Conservation (phyloP, 345 rosid species). For the Gossypium australe region DNA sequence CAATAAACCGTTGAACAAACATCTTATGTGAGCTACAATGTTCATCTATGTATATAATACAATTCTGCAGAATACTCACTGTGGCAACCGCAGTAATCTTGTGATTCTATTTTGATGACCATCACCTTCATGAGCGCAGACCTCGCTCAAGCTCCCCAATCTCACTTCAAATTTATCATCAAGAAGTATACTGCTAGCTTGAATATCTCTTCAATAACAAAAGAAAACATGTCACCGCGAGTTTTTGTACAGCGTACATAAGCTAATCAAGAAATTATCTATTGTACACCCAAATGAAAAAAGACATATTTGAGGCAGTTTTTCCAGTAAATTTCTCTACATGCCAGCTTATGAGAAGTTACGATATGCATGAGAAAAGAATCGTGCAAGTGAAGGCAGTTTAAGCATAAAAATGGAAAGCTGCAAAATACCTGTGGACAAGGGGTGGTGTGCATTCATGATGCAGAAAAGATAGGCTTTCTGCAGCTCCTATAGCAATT, state of each 20-base stretch:
- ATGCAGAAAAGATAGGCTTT: constrained; percentile 76
- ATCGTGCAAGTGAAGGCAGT: background rate
- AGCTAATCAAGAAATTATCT: background rate
- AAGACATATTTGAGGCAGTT: background rate
- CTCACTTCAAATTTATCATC: constrained; percentile 98
- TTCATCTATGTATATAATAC: background rate
- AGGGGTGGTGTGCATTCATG: constrained; percentile 87
- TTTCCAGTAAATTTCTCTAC: background rate
- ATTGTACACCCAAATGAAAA: background rate
- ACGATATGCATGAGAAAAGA: background rate
- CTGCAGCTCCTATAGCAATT: constrained; percentile 94
- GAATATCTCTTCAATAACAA: constrained; percentile 72
- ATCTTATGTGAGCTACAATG: background rate
- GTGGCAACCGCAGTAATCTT: constrained; percentile 81
- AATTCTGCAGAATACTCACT: constrained; percentile 48
- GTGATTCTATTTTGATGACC: constrained; percentile 79
- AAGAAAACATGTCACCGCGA: constrained; percentile 25
- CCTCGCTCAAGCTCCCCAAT: constrained; percentile 87
- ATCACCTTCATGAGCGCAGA: constrained; percentile 82
- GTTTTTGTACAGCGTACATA: background rate
- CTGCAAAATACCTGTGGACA: constrained; percentile 70
- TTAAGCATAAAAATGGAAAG: constrained; percentile 7
- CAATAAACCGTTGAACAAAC: background rate
- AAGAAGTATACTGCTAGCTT: constrained; percentile 98
- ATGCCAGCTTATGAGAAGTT: background rate